Base-by-base conservation (phyloP, 1,284 basidiomycete species). In the Puccinia novopanici region DNA sequence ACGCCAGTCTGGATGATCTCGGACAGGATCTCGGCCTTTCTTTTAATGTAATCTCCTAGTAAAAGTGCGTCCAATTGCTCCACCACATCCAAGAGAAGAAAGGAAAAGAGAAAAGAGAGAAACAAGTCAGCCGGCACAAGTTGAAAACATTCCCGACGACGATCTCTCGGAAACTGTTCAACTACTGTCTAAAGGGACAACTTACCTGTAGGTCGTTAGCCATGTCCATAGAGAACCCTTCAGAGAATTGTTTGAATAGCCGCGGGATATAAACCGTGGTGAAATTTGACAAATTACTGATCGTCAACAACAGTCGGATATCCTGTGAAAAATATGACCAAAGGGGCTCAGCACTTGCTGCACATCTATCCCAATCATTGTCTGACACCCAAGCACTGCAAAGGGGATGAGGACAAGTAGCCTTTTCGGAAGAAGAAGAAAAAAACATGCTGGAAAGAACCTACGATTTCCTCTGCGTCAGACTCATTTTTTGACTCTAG, bases 221-320 rank as follows among this genome's bases (percentile, higher is more conserved):
- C 82, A 95, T 90, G 55, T 90, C 90, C 68, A 91, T 88, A 50
- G 91, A 91, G 84, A 96, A 92, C 0, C 91, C 90, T 77, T 88
- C 90, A 84, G 93, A 91, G 52, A 98, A 89, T 83, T 94, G 92
- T 81, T 88, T 89, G 75, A 94, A 89, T 89, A 98, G 91, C 81
- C 88, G 89, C 0, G 94, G 94, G 40, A 98, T 89, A 50, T 92
- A 87, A 0, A 87, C 87, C 72, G 89, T 88, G 76, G 90, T 90
- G 30, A 99, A 88, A 83, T 94, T 89, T 8, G 90, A 89, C 82
- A 99, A 90, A 85, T 98, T 98, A 13, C 94, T 94, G 27, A 98
- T 89, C 55, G 96, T 93, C 54, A 98, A 87, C 30, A 99, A 88
- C 70, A 97, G 88, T 63, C 96, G 91, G 24, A 90, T 92, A 84